These are phyloP conservation scores for Marchantia paleacea DNA, from an alignment of 225 moss, liverwort and hornwort genomes.

Conservation along the genomic window DNA sequence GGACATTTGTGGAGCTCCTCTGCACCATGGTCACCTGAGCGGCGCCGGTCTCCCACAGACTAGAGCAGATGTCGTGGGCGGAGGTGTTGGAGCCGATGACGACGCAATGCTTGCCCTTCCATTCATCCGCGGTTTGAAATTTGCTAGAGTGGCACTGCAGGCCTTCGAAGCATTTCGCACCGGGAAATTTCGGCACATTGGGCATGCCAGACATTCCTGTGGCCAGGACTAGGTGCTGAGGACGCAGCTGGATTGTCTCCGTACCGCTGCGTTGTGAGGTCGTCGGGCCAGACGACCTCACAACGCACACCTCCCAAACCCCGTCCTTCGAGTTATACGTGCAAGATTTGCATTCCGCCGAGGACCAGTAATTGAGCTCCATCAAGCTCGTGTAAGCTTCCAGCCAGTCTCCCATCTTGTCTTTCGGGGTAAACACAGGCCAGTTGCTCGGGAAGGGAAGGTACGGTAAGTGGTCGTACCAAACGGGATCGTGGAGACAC, in stretches of 20 bases:
- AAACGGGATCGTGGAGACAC: constrained; percentile 29
- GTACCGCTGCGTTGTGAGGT: background rate
- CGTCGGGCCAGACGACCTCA: background rate
- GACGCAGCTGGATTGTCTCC: constrained; percentile 11
- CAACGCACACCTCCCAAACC: constrained; percentile 19
- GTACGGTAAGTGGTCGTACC: constrained; percentile 31
- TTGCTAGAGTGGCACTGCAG: constrained; percentile 25
- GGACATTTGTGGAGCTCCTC: constrained; percentile 19
- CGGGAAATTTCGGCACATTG: constrained; percentile 13
- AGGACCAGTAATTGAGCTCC: constrained; percentile 29
- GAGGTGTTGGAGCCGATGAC: constrained; percentile 29
- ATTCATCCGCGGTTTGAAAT: constrained; percentile 11
- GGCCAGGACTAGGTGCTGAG: constrained; percentile 23
- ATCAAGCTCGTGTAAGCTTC: constrained; percentile 27
- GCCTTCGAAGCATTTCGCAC: constrained; percentile 21
- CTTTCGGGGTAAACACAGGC: constrained; percentile 30
- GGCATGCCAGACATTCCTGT: constrained; percentile 30
- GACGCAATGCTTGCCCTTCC: constrained; percentile 26
- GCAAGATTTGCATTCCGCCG: constrained; percentile 17
- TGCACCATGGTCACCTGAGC: constrained; percentile 36
- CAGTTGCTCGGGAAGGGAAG: constrained; percentile 28
- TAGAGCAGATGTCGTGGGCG: constrained; percentile 26
- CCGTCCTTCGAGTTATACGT: constrained; percentile 6
- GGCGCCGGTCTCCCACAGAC: constrained; percentile 24
- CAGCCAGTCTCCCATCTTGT: constrained; percentile 34